Evolutionary conservation across 306 rosid species (phyloP), one percentile per base, ranked within the genome.

Genomic region (Canavalia ensiformis): DNA sequence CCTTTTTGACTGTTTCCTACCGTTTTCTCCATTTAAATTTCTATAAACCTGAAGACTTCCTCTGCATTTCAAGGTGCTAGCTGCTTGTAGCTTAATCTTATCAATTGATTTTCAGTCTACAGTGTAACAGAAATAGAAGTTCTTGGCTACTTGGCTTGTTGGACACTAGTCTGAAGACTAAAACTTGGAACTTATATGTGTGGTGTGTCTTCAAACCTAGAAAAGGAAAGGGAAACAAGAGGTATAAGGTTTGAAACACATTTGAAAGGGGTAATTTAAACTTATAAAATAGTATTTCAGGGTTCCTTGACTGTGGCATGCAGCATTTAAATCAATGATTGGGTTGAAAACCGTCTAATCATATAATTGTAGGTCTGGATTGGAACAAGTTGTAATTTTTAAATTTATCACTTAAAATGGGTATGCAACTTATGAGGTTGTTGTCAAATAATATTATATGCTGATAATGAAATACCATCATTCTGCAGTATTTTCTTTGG

Each of bases 271-370:
- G 28, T 76, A 13, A 3, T 60, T 57, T 11, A 11, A 68, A 9
- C 45, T 18, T 51, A 18, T 35, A 39, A n/a, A 37, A 45, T 42
- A 28, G 49, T 67, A 39, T 68, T 82, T 58, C 5, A 34, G 31
- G 39, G 63, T 49, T 67, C 6, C 42, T 64, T 37, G 25, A 81
- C n/a, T 29, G 60, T 11, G 37, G 11, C 60, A 13, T 54, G 50
- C 42, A 58, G 2, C 68, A 35, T 65, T 77, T 37, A 56, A 28
- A 29, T 49, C 37, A 50, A n/a, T 73, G 52, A 39, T 13, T 78
- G 46, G 59, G 73, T 31, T 66, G 78, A 69, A 76, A 70, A 71
- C 10, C 44, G 37, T 68, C 13, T 62, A 33, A 71, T 39, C 33
- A 72, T 82, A 12, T 25, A 51, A 52, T 41, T 55, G 56, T 42